Base-by-base conservation (phyloP, 2,329 filamentous ascomycete species). In the Juglanconis juglandina region DNA sequence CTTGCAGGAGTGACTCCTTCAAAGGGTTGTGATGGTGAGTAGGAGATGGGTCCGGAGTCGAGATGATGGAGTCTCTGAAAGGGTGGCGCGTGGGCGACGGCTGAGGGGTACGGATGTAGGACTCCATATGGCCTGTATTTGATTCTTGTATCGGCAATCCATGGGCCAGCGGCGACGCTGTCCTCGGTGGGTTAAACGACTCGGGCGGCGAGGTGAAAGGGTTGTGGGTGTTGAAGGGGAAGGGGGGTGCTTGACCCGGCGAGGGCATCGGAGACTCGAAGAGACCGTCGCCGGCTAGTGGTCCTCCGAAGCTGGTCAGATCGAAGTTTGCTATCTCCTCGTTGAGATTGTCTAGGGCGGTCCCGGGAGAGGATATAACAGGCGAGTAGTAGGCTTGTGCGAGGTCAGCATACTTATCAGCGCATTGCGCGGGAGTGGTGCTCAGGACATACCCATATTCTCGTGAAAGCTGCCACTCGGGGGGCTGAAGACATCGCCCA, bases 301-400 rank as follows among this genome's bases (percentile, higher is more conserved):
- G 61, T 4, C 58, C 61, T n/a, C 61, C 61, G 10, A 63, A 63
- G 54, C 52, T 51, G 30, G 54, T 46, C 46, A 63, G 39, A 58
- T 63, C 61, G 61, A 63, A 63, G 54, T 63, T 60, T 42, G 58
- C 59, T 33, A 63, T 60, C 34, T 63, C 61, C 47, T 63, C 61
- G 58, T 63, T 63, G 50, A 63, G 61, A 47, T 49, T 58, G 13
- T 63, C 61, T 6, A 63, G 47, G 39, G 61, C 58, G 4, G 61
- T 63, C 34, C 61, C 53, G 3, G 61, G 61, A 0, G 58, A 59
- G 47, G 61, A 63, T 51, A 63, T 55, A 41, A 60, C 61, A 1
- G 61, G 61, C 7, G 61, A 63, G 58, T 63, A 63, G 34, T 63
- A 63, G 37, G 53, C 61, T 63, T 46, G 10, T 35, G 8, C 30